Base-by-base conservation (phyloP, 2,329 filamentous ascomycete genomes). In the Neofusicoccum kwambonambiense region DNA sequence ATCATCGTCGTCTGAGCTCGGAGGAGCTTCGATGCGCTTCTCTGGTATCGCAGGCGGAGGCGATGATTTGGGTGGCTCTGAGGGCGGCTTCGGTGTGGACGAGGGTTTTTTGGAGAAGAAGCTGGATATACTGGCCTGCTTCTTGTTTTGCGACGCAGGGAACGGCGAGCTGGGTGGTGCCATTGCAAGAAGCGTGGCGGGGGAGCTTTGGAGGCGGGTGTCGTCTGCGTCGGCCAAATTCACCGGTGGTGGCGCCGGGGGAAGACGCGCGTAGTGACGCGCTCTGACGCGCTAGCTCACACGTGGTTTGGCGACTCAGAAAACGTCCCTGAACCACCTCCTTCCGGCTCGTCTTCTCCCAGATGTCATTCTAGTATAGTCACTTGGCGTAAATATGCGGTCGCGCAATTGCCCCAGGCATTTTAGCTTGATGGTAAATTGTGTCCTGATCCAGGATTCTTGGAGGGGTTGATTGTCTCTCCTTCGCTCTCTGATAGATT, bases 41-140 rank as follows among this genome's bases (percentile, higher is more conserved):
- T 52, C 50, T 15, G 13, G 15, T 11, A 11, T 17, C 15, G 51
- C 42, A 2, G 52, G 62, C 6, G 49, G 50, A 39, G 52, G 31
- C 11, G 50, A 51, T 7, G 49, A 41, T n/a, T 54, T 45, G 12
- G 57, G 41, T 12, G 56, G 41, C n/a, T 44, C 34, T 39, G 54
- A 31, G 9, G 22, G 47, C 15, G 47, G 57, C 49, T 68, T 70
- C 74, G 67, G 65, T 13, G 71, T 69, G 73, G 75, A 69, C 75
- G 76, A 69, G 4, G 75, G 67, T 66, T 78, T 80, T 1, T 74
- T 74, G 0, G 87, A 86, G 75, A 96, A 96, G 79, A 96, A 96
- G 73, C 88, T 93, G 3, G 92, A 95, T 67, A 97, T 89, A 0
- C 92, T 91, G 69, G 89, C 86, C 74, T 97, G 92, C 71, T 89